Evolutionary conservation across 768 basidiomycete species (phyloP).

Genomic region (Cubamyces lactineus): DNA sequence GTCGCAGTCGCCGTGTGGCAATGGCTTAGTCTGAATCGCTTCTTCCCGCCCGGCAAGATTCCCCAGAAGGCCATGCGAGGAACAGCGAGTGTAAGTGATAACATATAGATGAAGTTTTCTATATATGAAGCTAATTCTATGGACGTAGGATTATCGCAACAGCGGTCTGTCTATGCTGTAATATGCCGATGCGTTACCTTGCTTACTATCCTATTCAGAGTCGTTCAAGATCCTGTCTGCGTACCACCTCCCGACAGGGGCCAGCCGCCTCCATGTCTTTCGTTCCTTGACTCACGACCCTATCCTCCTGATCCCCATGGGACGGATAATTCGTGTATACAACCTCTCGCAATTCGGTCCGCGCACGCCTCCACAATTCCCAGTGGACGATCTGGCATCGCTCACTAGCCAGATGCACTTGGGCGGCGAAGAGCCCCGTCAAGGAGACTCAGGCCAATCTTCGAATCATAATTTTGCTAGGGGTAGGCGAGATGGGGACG

Average conservation of each 20-base stretch:
- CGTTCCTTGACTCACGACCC: constrained; percentile 53
- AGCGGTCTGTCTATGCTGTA: constrained; percentile 53
- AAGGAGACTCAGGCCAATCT: too few species aligned
- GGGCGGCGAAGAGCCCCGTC: neutral
- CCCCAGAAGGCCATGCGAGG: constrained; percentile 51
- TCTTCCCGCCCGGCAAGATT: constrained; percentile 52
- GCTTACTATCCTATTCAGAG: constrained; percentile 41
- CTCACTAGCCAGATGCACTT: constrained; percentile 19
- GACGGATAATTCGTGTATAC: constrained; percentile 45
- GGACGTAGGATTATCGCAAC: constrained; percentile 69
- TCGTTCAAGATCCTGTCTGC: constrained; percentile 68
- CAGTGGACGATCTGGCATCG: constrained; percentile 32
- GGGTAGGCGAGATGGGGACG: neutral
- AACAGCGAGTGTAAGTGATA: constrained; percentile 57
- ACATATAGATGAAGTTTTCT: neutral
- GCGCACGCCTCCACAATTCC: constrained; percentile 46
- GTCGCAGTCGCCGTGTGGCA: constrained; percentile 62
- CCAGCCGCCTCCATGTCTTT: constrained; percentile 44
- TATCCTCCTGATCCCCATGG: constrained; percentile 51
- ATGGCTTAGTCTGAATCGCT: constrained; percentile 69
- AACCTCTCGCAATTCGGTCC: constrained; percentile 52
- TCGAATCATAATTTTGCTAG: too few species aligned
- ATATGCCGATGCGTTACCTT: neutral
- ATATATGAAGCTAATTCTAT: neutral
- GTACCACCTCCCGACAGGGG: constrained; percentile 45